These are phyloP conservation scores for Paracorniculantispora psalliotae DNA, from an alignment of 2,329 filamentous ascomycete species.

Conservation along the genomic window DNA sequence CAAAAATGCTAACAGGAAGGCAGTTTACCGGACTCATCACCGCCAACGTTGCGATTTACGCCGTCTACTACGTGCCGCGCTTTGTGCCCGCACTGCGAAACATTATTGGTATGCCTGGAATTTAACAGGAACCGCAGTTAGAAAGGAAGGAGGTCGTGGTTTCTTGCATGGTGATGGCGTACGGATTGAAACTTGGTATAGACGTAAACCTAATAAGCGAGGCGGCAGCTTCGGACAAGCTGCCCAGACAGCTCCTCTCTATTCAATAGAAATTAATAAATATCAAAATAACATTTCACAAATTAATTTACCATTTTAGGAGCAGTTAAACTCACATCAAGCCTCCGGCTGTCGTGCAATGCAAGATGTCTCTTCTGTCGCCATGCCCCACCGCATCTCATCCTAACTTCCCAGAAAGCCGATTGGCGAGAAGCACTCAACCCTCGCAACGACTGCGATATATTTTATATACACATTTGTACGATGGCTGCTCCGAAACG, in stretches of 20 bases:
- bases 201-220: neutral
- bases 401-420: neutral
- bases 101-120: conserved; percentile 46
- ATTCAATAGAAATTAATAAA: neutral
- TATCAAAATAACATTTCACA: neutral
- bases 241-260: neutral
- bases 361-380: neutral
- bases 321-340: neutral
- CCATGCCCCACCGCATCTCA: neutral
- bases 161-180: neutral
- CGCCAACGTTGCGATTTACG: conserved; percentile 42
- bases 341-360: neutral
- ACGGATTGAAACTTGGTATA: conserved; percentile 1
- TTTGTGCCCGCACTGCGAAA: conserved; percentile 42
- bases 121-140: conserved; percentile 28
- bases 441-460: neutral
- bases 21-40: conserved; percentile 51
- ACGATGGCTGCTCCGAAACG: conserved; percentile 38
- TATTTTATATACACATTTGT: conserved; percentile 27
- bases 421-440: neutral
- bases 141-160: neutral
- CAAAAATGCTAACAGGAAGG: conserved; percentile 20
- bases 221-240: neutral
- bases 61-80: conserved; percentile 48
- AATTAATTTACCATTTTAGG: no score